phyloP scores from a whole-genome alignment of 2,329 filamentous ascomycete genomes.

The Akanthomyces muscarius region DNA sequence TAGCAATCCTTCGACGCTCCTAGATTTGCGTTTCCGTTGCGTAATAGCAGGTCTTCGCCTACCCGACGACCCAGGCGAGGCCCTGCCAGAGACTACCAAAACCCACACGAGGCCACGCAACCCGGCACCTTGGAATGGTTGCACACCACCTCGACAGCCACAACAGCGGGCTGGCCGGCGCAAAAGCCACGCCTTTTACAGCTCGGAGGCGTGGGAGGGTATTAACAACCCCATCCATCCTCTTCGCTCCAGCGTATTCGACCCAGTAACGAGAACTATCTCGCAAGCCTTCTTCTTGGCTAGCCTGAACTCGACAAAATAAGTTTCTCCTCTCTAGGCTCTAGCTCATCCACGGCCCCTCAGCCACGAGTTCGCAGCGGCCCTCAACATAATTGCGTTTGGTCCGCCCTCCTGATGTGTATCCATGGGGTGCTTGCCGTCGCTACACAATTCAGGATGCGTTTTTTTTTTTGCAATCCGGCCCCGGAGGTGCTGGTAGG shows the following conservation, averaged over 20 bases:
- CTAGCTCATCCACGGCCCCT: not conserved
- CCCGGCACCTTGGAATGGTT: constrained; percentile 10
- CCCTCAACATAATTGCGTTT: not conserved
- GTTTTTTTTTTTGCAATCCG: too few species aligned
- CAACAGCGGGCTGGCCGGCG: not conserved
- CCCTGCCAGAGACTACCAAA: not conserved
- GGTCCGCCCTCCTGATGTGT: not conserved
- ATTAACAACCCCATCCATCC: not conserved
- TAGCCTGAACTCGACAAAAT: not conserved
- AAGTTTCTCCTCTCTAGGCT: not conserved
- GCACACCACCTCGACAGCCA: constrained; percentile 5
- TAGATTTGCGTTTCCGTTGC: not conserved
- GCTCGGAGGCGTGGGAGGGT: not conserved
- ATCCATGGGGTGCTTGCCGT: not conserved
- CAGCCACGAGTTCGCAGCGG: not conserved
- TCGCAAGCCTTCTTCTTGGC: not conserved
- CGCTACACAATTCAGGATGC: not conserved
- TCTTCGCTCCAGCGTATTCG: not conserved
- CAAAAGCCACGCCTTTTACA: constrained; percentile 9
- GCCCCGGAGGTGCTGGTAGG: not conserved
- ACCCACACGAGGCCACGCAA: not conserved
- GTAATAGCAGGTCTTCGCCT: constrained; percentile 6
- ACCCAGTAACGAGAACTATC: not conserved
- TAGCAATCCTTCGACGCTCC: not conserved
- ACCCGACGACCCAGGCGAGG: not conserved